These are phyloP conservation scores for Williopsis jadinii DNA, from an alignment of 1,139 yeast genomes.

Conservation along the genomic window DNA sequence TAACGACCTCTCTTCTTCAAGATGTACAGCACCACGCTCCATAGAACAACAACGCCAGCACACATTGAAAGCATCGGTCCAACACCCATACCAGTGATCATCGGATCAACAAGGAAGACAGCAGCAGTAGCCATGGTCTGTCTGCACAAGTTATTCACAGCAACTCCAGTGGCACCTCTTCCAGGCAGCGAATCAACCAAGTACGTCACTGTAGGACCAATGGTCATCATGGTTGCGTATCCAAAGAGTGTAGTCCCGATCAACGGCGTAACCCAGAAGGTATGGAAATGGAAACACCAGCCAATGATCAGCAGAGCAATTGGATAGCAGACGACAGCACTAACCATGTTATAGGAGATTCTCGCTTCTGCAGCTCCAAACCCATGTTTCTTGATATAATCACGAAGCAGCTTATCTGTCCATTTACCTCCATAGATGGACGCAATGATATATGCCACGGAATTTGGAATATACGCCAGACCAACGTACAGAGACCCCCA, in stretches of 20 bases:
- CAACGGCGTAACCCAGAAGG: conserved; percentile 70
- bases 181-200: conserved; percentile 84
- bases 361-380: conserved; percentile 70
- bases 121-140: conserved; percentile 71
- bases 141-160: conserved; percentile 69
- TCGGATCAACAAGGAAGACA: conserved; percentile 69
- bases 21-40: conserved; percentile 37
- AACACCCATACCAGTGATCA: conserved; percentile 52
- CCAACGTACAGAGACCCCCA: conserved; percentile 65
- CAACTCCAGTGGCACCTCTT: conserved; percentile 84
- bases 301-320: conserved; percentile 69
- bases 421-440: conserved; percentile 74
- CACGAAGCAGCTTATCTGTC: conserved; percentile 56
- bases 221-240: conserved; percentile 75
- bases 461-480: conserved; percentile 74
- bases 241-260: conserved; percentile 81
- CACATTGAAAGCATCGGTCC: conserved; percentile 68
- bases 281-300: conserved; percentile 64
- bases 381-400: conserved; percentile 57
- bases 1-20: conserved; percentile 52
- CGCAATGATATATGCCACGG: conserved; percentile 68
- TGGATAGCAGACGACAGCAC: conserved; percentile 58
- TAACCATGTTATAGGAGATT: conserved; percentile 64
- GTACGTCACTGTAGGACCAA: conserved; percentile 76
- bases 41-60: conserved; percentile 46